Evolutionary conservation across 2,329 filamentous ascomycete species (phyloP).

Genomic region (Hymenoscyphus scutula): DNA sequence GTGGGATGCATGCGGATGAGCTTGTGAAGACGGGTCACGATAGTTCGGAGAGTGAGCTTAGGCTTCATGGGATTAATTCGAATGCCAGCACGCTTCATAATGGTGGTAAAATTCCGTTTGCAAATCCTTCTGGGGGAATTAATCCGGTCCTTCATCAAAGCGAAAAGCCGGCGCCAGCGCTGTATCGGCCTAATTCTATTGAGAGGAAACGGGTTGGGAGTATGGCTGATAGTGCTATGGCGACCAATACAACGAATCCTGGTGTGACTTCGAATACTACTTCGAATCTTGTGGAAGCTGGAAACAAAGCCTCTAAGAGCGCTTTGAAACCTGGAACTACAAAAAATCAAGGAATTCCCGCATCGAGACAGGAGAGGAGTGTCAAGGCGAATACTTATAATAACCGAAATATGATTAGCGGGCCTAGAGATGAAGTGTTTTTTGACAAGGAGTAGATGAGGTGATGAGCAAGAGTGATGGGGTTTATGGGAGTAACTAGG

Average conservation of each 20-base stretch:
- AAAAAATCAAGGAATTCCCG: neutral
- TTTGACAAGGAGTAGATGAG: slow-evolving; percentile 16
- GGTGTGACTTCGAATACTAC: neutral
- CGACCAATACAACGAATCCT: neutral
- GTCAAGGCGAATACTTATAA: slow-evolving; percentile 16
- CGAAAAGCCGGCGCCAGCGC: neutral
- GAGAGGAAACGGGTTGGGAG: neutral
- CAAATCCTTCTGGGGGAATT: neutral
- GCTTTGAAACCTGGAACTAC: slow-evolving; percentile 16
- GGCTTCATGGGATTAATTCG: neutral
- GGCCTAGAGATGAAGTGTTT: slow-evolving; percentile 14
- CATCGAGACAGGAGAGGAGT: slow-evolving; percentile 8
- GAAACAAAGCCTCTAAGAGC: slow-evolving; percentile 6
- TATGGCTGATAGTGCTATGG: neutral
- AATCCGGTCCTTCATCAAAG: neutral
- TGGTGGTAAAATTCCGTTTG: neutral
- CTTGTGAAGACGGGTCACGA: neutral
- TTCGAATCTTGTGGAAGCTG: neutral
- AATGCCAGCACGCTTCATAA: neutral
- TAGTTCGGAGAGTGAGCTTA: slow-evolving; percentile 11
- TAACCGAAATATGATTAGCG: slow-evolving; percentile 14
- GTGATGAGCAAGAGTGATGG: no score
- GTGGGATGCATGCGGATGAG: slow-evolving; percentile 20
- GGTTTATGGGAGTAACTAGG: no score
- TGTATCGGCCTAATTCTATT: neutral